Base-by-base conservation (phyloP, 768 basidiomycete species). In the Boletus edulis region DNA sequence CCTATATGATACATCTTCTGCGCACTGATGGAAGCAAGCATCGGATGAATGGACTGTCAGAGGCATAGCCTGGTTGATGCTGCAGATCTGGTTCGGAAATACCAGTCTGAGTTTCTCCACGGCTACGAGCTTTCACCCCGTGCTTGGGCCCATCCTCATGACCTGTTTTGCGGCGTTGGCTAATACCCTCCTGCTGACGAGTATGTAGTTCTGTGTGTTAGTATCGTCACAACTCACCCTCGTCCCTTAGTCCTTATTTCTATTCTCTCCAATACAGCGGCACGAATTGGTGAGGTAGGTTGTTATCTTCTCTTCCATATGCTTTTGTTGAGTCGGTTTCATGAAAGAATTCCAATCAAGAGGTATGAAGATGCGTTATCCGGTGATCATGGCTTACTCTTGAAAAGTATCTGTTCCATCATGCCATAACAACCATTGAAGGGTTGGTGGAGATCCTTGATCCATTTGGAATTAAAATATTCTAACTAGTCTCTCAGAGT, bases 261-360 rank as follows among this genome's bases (percentile, higher is more conserved):
- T 9, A 91, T 95, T 45, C 72, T 97, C 32, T 94, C 93, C 5
- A 94, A 94, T 67, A 94, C 92, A 0, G 93, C 92, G 55, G 89
- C 90, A 3, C 76, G 81, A 47, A 94, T 81, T 55, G 88, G 87
- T 69, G 80, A 76, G 15, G 82, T 82, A 53, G 50, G 80, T 68
- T 31, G 1, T 14, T 41, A 13, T 41, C 43, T 49, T 35, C 43
- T 32, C 39, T 53, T 27, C 29, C 3, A 4, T 27, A 4, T 22
- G 13, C 10, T 32, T 31, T 34, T 45, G 7, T 46, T 56, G 27
- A 44, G 51, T 48, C 8, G n/a, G 13, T 20, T 51, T 34, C 34
- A 15, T 51, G 22, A 20, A 55, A 82, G 76, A 84, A 86, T 65
- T 83, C 85, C 3, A 82, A 76, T 47, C 77, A 81, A 67, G 85